Conservation (phyloP, 2,329 filamentous ascomycete species). For the Xylariaceae sp. region DNA sequence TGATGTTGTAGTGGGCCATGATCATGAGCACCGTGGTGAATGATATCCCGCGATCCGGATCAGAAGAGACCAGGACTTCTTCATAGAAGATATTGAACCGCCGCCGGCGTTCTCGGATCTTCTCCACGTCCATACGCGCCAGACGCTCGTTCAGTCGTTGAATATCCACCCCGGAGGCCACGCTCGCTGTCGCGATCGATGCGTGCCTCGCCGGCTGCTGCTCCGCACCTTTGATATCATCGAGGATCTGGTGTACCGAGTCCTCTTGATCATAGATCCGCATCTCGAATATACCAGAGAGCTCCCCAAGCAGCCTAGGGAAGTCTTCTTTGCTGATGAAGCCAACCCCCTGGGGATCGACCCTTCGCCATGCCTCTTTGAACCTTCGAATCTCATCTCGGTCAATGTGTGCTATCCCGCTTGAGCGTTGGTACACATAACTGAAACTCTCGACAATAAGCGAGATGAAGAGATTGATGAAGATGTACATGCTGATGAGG, state of each 20-base stretch:
- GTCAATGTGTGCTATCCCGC: slow-evolving; percentile 82
- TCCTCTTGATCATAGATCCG: slow-evolving; percentile 89
- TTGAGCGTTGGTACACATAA: slow-evolving; percentile 96
- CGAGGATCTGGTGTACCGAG: slow-evolving; percentile 78
- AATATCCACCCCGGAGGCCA: slow-evolving; percentile 60
- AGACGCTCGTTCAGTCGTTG: slow-evolving; percentile 68
- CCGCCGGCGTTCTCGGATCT: slow-evolving; percentile 66
- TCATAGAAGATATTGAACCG: slow-evolving; percentile 95
- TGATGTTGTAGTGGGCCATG: slow-evolving; percentile 96
- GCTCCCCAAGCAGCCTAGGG: slow-evolving; percentile 78
- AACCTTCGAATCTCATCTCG: slow-evolving; percentile 92
- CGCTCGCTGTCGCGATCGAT: slow-evolving; percentile 45
- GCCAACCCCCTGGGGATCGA: slow-evolving; percentile 84
- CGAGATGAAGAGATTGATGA: slow-evolving; percentile 95
- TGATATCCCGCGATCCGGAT: slow-evolving; percentile 80
- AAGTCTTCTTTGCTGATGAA: slow-evolving; percentile 88
- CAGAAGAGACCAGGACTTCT: slow-evolving; percentile 88
- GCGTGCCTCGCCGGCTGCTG: slow-evolving; percentile 44
- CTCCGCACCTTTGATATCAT: slow-evolving; percentile 61
- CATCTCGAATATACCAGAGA: slow-evolving; percentile 96
- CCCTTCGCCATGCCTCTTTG: slow-evolving; percentile 96
- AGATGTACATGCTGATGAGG: slow-evolving; percentile 99
- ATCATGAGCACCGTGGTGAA: slow-evolving; percentile 94
- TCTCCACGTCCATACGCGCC: slow-evolving; percentile 61
- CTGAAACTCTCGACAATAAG: slow-evolving; percentile 99